Base-by-base conservation (phyloP, 805 yeast genomes). In the Maudiozyma pseudohumilis region DNA sequence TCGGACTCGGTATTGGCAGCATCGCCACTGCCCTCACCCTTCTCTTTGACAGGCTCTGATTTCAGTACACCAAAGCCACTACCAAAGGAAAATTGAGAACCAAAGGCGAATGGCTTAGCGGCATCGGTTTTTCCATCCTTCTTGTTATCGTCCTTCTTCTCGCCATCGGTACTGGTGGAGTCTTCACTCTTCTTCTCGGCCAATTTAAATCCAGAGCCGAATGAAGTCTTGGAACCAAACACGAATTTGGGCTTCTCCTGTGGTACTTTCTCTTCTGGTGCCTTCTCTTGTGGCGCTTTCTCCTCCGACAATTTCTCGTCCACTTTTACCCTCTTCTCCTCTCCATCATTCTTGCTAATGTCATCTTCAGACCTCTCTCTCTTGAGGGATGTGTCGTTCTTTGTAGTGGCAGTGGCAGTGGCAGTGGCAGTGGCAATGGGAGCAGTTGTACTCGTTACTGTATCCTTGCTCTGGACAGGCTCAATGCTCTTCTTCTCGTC, bases 191-290 rank as follows among this genome's bases (percentile, higher is more conserved):
- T 42, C 4, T 41, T 47, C 17, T 45, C 37, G 1, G 57, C 47
- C 13, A 53, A 39, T 2, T 51, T 55, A 32, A 63, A 53, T 2
- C 64, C 62, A 11, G 56, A 36, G 9, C 77, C 77, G 51, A 75
- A 74, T 18, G 65, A 49, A 0, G 78, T 65, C 3, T 69, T 52
- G 1, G 75, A 60, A 8, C 81, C 82, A 61, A 76, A 76, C 1
- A 73, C 75, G 53, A 70, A 73, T 45, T 66, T 68, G 17, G 75
- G 69, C 38, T 56, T 53, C 3, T 39, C 44, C n/a, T 11, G 19
- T 11, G 39, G 39, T 23, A n/a, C 10, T 22, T 29, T 25, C 17
- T 22, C 8, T 11, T 33, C 39, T 15, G 5, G 6, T 28, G 16
- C 31, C 18, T 28, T 27, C n/a, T 15, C 15, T n/a, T 11, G 13